phyloP scores from a whole-genome alignment of 169 alveolate genomes.

The Eimeria necatrix region DNA sequence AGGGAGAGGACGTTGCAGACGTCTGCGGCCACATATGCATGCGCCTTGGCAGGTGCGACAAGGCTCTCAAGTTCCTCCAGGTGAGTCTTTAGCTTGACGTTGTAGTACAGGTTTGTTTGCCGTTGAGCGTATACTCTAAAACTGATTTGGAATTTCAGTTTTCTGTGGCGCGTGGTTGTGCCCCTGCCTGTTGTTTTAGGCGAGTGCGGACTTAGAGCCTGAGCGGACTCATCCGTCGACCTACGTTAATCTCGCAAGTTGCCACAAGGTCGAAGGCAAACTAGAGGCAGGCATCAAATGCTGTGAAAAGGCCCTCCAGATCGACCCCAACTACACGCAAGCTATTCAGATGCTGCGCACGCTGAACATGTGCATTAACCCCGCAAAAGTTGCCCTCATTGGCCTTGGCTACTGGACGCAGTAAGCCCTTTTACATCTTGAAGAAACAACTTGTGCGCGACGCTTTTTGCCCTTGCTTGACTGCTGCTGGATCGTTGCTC shows the following conservation, averaged over 20 bases:
- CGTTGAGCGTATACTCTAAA: too few species aligned
- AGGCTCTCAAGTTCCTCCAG: constrained; percentile 84
- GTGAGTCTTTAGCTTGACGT: constrained; percentile 72
- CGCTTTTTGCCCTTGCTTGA: neutral
- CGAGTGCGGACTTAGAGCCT: constrained; percentile 61
- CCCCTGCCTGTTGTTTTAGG: constrained; percentile 23
- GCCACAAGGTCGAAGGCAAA: constrained; percentile 76
- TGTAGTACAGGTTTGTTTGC: too few species aligned
- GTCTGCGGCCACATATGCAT: constrained; percentile 88
- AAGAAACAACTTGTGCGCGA: too few species aligned
- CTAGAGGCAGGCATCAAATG: constrained; percentile 58
- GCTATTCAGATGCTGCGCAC: constrained; percentile 76
- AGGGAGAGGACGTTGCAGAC: constrained; percentile 87
- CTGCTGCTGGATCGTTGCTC: neutral
- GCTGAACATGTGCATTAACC: constrained; percentile 70
- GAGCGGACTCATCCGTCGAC: constrained; percentile 75
- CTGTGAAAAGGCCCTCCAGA: constrained; percentile 72
- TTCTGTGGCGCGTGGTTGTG: neutral
- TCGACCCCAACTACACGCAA: constrained; percentile 73
- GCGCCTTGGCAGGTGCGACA: constrained; percentile 86
- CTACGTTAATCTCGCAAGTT: constrained; percentile 71
- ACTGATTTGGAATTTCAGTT: neutral
- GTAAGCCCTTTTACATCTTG: neutral
- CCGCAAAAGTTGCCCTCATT: constrained; percentile 64
- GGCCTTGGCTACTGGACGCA: constrained; percentile 81